Evolutionary conservation across 805 yeast genomes (phyloP), one percentile per base, ranked within the genome.

Genomic region (Priceomyces castillae): DNA sequence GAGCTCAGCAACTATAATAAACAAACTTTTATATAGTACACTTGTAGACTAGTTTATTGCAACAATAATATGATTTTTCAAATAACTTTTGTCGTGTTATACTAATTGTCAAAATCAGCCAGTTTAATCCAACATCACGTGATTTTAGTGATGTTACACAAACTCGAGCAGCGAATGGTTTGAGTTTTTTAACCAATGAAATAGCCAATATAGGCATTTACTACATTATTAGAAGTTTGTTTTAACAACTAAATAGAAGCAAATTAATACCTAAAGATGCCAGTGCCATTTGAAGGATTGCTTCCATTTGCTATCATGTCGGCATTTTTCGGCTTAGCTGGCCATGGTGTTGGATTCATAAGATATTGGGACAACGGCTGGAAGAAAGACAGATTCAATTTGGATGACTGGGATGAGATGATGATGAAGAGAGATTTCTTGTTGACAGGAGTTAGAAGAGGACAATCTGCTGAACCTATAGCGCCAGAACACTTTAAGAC

Each of bases 401-500:
- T 71, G 53, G 76, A 71, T 54, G 58, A 52, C 16, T 71, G 71
- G 64, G 76, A 71, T 60, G 66, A 67, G 43, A 67, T 58, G 49
- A 61, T 69, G 75, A 80, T 86, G 66, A 84, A 83, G 50, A 75
- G 96, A 57, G 96, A 87, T 63, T 72, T 76, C 58, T 73, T 92
- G 51, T 69, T 87, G 56, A 87, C 95, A 9, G 95, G 95, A 19
- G 72, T 74, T 34, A 73, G 68, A 56, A 74, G 95, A 58, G 90
- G 82, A 30, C 92, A 86, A 60, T 61, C 74, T 39, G 81, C 79
- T 49, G 76, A 71, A 34, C 77, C 90, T 5, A 66, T 75, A 33
- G 95, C 95, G 3, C 89, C 90, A 30, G 90, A 84, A 47, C 76
- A 73, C 25, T 87, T 88, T 75, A 85, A 82, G 67, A 81, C 86